Percentiles rank a stretch among this genome's conserved stretches.
Evolutionary conservation across 768 basidiomycete genomes (phyloP).

Genomic region (Gelatoporia subvermispora): DNA sequence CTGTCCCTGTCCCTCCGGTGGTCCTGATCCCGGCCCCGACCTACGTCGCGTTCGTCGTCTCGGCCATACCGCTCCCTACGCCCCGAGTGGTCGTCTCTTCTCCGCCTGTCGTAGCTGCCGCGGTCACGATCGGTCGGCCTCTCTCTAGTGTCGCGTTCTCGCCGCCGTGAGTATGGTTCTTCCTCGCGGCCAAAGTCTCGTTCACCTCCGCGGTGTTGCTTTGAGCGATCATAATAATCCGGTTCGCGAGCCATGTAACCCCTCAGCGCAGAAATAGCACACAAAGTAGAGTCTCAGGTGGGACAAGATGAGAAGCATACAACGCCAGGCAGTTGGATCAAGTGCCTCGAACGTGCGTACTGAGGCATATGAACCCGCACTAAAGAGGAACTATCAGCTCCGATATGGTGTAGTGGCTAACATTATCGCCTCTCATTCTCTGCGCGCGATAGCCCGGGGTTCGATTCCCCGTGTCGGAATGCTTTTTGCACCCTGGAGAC

Average conservation of each 20-base stretch:
- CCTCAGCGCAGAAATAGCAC: too few species aligned
- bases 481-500: too few species aligned
- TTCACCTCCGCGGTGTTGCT: not conserved
- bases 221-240: too few species aligned
- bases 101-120: not conserved
- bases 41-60: slow-evolving; percentile 1
- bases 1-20: slow-evolving; percentile 10
- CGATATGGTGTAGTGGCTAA: slow-evolving; percentile 26
- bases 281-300: too few species aligned
- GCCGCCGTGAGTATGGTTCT: too few species aligned
- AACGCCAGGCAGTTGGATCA: too few species aligned
- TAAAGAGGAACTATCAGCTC: too few species aligned
- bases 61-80: not conserved
- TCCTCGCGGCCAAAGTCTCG: not conserved
- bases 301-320: too few species aligned
- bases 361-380: too few species aligned
- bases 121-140: not conserved
- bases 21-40: slow-evolving; percentile 5
- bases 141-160: too few species aligned
- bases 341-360: too few species aligned
- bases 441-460: slow-evolving; percentile 34
- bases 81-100: not conserved
- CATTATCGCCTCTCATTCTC: slow-evolving; percentile 25
- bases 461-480: slow-evolving; percentile 32
- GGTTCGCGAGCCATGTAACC: too few species aligned